Percentiles rank a stretch among this genome's conserved stretches.
phyloP scores from a whole-genome alignment of 306 rosid species.

The Rosa lucieae region DNA sequence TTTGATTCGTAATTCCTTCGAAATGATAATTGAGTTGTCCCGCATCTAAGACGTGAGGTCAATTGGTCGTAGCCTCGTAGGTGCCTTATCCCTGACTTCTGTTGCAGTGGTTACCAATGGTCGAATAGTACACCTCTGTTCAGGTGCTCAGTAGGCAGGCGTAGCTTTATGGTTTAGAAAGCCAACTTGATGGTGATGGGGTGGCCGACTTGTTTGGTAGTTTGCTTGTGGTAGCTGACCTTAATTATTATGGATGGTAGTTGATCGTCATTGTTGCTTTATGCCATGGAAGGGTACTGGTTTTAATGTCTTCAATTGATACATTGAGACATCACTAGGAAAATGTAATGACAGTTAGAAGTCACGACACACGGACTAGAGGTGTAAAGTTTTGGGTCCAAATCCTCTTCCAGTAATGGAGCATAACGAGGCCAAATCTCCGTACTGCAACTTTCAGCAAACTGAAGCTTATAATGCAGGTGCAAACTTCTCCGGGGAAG shows the following conservation, averaged over 20 bases:
- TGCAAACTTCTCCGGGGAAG: neutral
- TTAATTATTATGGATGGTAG: no score
- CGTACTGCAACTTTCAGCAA: neutral
- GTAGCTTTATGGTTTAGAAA: no score
- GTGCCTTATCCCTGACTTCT: no score
- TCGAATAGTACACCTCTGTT: no score
- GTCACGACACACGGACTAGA: neutral
- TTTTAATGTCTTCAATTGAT: neutral
- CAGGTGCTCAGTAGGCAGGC: no score
- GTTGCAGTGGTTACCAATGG: no score
- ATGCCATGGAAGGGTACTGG: neutral
- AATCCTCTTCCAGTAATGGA: neutral
- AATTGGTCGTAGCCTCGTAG: neutral
- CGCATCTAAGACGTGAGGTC: neutral
- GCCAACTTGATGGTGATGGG: no score
- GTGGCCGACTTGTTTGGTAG: no score
- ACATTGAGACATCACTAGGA: neutral
- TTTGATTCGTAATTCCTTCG: neutral
- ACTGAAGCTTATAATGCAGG: neutral
- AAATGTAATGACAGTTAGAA: no score
- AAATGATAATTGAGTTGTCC: neutral
- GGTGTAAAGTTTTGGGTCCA: neutral
- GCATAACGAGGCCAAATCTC: neutral
- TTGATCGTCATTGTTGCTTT: no score
- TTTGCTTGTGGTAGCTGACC: no score